Evolutionary conservation across 352 stramenopile species (phyloP).

Genomic region (Phytophthora sp.): DNA sequence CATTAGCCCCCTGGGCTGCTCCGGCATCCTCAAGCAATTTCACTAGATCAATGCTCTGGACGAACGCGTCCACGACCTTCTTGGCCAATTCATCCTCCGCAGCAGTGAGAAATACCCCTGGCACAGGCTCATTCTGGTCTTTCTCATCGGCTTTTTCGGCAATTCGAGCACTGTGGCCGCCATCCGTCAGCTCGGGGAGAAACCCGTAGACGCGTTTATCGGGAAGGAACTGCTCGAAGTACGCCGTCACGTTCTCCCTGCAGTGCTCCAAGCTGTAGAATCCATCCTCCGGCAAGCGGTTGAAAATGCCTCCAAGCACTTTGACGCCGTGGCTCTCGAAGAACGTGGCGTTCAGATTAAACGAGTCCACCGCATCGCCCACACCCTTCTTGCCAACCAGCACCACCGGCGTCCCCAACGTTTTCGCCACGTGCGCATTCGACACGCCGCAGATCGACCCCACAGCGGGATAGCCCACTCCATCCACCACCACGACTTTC

Average conservation of each 20-base stretch:
- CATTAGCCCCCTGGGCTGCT: slow-evolving; percentile 20
- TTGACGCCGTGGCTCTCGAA: slow-evolving; percentile 91
- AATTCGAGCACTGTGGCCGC: slow-evolving; percentile 18
- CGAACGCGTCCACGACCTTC: slow-evolving; percentile 51
- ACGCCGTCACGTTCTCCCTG: slow-evolving; percentile 84
- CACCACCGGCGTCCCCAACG: slow-evolving; percentile 85
- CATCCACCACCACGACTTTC: slow-evolving; percentile 95
- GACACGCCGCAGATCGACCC: slow-evolving; percentile 85
- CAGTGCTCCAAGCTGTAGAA: slow-evolving; percentile 97
- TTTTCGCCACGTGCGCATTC: slow-evolving; percentile 72
- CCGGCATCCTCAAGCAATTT: slow-evolving; percentile 41
- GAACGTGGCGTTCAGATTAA: slow-evolving; percentile 97
- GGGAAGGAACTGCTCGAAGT: slow-evolving; percentile 89
- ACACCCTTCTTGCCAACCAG: slow-evolving; percentile 97
- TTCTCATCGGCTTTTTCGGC: slow-evolving; percentile 23
- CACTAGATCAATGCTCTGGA: slow-evolving; percentile 38
- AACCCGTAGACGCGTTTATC: slow-evolving; percentile 85
- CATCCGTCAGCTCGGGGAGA: slow-evolving; percentile 69
- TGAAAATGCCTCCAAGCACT: slow-evolving; percentile 97
- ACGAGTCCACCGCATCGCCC: slow-evolving; percentile 97
- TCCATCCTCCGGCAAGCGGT: slow-evolving; percentile 90
- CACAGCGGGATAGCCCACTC: slow-evolving; percentile 95
- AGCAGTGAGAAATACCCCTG: slow-evolving; percentile 36
- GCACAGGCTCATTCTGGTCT: slow-evolving; percentile 13
- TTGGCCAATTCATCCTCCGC: slow-evolving; percentile 31